Base-by-base conservation (phyloP, 2,329 filamentous ascomycete species). In the Diaporthe citrichinensis region DNA sequence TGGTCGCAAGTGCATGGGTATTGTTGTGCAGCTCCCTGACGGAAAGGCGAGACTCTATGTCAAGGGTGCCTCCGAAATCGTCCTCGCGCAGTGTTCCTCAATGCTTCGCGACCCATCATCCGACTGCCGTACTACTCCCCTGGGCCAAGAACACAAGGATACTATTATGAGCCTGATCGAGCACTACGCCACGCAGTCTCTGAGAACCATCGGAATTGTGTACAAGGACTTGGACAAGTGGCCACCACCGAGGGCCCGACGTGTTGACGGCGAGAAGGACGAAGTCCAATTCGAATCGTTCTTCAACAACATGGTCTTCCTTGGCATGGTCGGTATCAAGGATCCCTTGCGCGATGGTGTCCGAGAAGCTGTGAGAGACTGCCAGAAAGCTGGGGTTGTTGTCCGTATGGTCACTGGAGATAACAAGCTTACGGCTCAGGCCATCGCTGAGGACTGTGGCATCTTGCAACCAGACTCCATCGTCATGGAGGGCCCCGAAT, bases 331-430 rank as follows among this genome's bases (percentile, higher is more conserved):
- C 69, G 94, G 94, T 80, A 96, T 96, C 77, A 94, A 96, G 81
- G 94, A 96, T 82, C 94, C 94, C 59, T 89, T 96, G 17, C 93
- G 94, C 76, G 88, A 90, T 0, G 94, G 94, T 77, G 94, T 96
- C n/a, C 88, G 88, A 2, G 91, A 95, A 71, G 94, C 94, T 15
- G 94, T 96, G 39, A 87, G 86, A 76, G 88, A 92, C 75, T 96
- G 94, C 81, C 93, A 96, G 81, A 88, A 90, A 74, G 94, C 94
- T 6, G 94, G 94, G 76, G 94, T 96, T 15, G 90, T 93, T 76
- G 94, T 96, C 25, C 93, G 94, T 80, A 96, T 96, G 94, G 94
- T 96, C 3, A 96, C 94, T 6, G 94, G 94, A 78, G 94, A 96
- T 85, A 96, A 96, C 84, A 91, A 93, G 78, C 85, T 94, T 76